phyloP scores from a whole-genome alignment of 148 eudicot genomes.

The Spergularia bocconei region DNA sequence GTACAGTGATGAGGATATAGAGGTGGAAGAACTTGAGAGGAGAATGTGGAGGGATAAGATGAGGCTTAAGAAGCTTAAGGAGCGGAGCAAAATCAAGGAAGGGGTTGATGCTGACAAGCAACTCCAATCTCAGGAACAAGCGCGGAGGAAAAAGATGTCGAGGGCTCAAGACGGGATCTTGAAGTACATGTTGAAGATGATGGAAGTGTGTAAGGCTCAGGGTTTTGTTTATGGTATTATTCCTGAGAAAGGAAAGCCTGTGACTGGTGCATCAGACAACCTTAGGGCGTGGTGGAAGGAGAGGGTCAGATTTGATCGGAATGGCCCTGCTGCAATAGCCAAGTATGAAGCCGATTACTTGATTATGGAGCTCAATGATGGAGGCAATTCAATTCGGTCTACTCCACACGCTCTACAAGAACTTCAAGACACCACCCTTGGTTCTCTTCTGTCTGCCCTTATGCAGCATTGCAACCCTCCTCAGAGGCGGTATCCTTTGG shows the following conservation, averaged over 20 bases:
- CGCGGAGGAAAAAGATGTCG: slow-evolving; percentile 51
- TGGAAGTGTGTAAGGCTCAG: slow-evolving; percentile 49
- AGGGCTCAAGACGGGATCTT: slow-evolving; percentile 51
- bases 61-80: slow-evolving; percentile 62
- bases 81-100: slow-evolving; percentile 33
- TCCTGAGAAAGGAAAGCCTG: slow-evolving; percentile 51
- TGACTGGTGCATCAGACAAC: slow-evolving; percentile 46
- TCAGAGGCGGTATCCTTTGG: slow-evolving; percentile 47
- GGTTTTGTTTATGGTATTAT: slow-evolving; percentile 52
- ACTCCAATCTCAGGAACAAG: slow-evolving; percentile 49
- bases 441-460: slow-evolving; percentile 42
- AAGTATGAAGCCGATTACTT: slow-evolving; percentile 35
- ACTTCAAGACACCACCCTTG: slow-evolving; percentile 50
- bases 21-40: slow-evolving; percentile 72
- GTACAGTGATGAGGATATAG: slow-evolving; percentile 60
- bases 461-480: slow-evolving; percentile 57
- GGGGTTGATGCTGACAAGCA: slow-evolving; percentile 28
- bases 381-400: slow-evolving; percentile 12
- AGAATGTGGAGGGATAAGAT: slow-evolving; percentile 78
- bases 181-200: slow-evolving; percentile 51
- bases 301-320: slow-evolving; percentile 43
- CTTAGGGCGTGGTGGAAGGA: slow-evolving; percentile 53
- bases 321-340: slow-evolving; percentile 40
- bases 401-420: slow-evolving; percentile 40
- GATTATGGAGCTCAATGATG: slow-evolving; percentile 22